These are phyloP conservation scores for Alternaria arborescens DNA, from an alignment of 2,329 filamentous ascomycete genomes.

Conservation along the genomic window DNA sequence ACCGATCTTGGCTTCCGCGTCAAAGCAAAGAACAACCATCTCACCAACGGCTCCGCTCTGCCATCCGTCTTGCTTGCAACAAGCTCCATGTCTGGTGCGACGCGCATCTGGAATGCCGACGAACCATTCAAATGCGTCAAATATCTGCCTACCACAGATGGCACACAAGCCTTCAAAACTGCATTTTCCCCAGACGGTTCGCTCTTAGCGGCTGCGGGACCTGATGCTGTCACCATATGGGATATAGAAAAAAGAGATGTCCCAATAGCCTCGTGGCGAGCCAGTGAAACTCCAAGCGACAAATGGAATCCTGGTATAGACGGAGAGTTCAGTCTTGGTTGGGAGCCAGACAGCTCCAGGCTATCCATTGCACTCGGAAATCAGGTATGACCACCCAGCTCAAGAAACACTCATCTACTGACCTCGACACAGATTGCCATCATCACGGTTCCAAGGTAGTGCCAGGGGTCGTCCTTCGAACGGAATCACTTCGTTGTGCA, in stretches of 20 bases:
- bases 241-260: constrained; percentile 45
- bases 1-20: constrained; percentile 55
- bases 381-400: constrained; percentile 37
- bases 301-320: constrained; percentile 46
- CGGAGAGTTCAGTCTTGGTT: constrained; percentile 49
- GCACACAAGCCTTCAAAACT: constrained; percentile 51
- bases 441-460: constrained; percentile 43
- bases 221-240: constrained; percentile 58
- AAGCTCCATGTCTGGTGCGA: constrained; percentile 52
- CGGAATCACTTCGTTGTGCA: not conserved
- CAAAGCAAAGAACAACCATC: constrained; percentile 20
- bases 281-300: constrained; percentile 34
- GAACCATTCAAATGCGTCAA: constrained; percentile 46
- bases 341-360: constrained; percentile 51
- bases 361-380: constrained; percentile 50
- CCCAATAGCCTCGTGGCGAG: constrained; percentile 48
- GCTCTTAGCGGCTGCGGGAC: constrained; percentile 55
- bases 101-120: constrained; percentile 53
- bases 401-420: constrained; percentile 7
- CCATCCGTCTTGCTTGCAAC: constrained; percentile 50
- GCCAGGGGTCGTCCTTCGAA: not conserved
- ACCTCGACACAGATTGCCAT: constrained; percentile 44
- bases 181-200: constrained; percentile 56
- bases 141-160: constrained; percentile 40
- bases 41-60: constrained; percentile 30